Base-by-base conservation (phyloP, 306 rosid species). In the Lathyrus tuberosus region DNA sequence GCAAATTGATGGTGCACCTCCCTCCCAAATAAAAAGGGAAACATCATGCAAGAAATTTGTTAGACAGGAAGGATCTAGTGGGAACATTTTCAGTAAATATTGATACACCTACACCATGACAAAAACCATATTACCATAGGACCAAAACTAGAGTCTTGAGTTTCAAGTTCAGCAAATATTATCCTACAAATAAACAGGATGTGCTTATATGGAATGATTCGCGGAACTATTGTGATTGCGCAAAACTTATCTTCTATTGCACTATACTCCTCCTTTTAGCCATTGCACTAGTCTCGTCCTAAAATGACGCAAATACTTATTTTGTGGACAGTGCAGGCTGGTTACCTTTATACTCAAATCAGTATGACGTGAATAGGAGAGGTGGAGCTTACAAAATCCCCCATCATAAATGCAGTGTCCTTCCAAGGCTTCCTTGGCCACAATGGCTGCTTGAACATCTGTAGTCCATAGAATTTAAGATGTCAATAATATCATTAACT, bases 381-480 rank as follows among this genome's bases (percentile, higher is more conserved):
- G 69, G 79, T 91, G 99, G 70, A 95, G 97, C 91, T 89, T 95
- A 90, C 99, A 95, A 80, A 87, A 95, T 24, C 99, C 99, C 66
- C 97, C 99, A 77, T 95, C 99, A 81, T 95, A 95, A 41, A 95
- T 95, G 86, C 95, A 91, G 72, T 95, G 99, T 17, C 99, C 97
- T 81, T 95, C 99, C 82, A 95, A 79, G 73, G 99, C 96, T 81
- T 95, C 97, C 87, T 91, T 94, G 33, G 97, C 97, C 74, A 79
- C 86, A 59, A 95, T 83, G 41, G 97, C 97, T 33, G 92, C 89
- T 65, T 81, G 91, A 83, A 82, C 83, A 71, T 95, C 99, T 95
- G 89, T 59, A 68, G 62, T 62, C 56, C 59, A 80, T 74, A 31
- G 24, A 71, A 78, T 35, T 71, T 62, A 62, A 42, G 26, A 49